These are phyloP conservation scores for Chromosphaera perkinsii DNA, from an alignment of 208 protist genomes.

Conservation along the genomic window DNA sequence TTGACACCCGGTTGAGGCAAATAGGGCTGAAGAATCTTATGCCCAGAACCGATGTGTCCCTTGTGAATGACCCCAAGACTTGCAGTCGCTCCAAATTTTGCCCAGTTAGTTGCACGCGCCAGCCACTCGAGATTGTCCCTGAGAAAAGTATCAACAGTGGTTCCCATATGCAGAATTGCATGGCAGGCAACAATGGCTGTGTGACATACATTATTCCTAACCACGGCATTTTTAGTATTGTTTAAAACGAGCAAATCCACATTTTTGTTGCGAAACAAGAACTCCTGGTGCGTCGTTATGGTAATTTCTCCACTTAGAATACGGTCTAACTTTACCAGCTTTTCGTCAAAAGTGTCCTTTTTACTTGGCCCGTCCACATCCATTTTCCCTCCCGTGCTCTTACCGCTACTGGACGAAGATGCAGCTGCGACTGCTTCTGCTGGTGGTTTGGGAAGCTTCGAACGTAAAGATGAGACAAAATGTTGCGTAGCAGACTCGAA, in stretches of 20 bases:
- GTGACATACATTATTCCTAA: conserved; percentile 66
- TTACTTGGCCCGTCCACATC: too few species aligned
- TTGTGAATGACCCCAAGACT: conserved; percentile 91
- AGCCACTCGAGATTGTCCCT: conserved; percentile 94
- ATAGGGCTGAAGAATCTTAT: conserved; percentile 81
- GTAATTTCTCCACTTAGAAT: conserved; percentile 73
- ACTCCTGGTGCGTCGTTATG: conserved; percentile 84
- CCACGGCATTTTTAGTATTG: conserved; percentile 74
- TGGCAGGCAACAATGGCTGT: conserved; percentile 87
- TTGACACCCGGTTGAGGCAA: conserved; percentile 61
- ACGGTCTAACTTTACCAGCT: conserved; percentile 6
- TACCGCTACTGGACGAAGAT: too few species aligned
- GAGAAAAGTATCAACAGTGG: conserved; percentile 93
- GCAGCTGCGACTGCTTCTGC: too few species aligned
- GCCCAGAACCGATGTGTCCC: conserved; percentile 75
- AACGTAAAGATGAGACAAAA: conserved; percentile 51
- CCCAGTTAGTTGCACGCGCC: conserved; percentile 85
- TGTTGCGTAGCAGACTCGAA: conserved; percentile 63
- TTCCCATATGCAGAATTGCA: conserved; percentile 93
- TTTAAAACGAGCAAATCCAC: conserved; percentile 86
- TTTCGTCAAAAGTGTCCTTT: too few species aligned
- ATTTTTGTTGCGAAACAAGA: conserved; percentile 84
- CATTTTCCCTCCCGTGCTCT: too few species aligned
- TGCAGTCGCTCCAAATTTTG: conserved; percentile 90
- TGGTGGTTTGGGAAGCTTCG: not conserved